Percentiles rank a stretch among this genome's conserved stretches.
These are phyloP conservation scores for Crithidia bombi DNA, from an alignment of 208 protist genomes.

Conservation along the genomic window DNA sequence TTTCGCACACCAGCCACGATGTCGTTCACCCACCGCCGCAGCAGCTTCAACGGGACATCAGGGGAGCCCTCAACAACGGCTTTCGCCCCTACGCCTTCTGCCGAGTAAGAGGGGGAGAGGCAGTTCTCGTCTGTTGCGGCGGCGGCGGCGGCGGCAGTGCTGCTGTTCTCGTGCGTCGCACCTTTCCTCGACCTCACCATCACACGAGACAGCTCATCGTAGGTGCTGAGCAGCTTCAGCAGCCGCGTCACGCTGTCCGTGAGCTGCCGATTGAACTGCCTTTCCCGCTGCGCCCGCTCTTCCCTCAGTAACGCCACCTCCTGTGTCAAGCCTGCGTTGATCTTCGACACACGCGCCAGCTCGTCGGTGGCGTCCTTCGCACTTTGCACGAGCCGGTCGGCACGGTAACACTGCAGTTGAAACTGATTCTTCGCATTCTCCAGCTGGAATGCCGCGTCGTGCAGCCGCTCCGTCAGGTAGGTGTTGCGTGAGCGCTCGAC, in stretches of 20 bases:
- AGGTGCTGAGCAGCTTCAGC: slow-evolving; percentile 43
- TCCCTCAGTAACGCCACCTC: slow-evolving; percentile 52
- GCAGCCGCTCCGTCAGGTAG: slow-evolving; percentile 85
- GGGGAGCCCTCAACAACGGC: too few species aligned
- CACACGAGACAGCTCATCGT: slow-evolving; percentile 28
- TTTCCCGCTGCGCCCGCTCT: slow-evolving; percentile 44
- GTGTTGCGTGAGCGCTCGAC: slow-evolving; percentile 70
- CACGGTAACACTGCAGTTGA: slow-evolving; percentile 88
- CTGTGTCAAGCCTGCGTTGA: slow-evolving; percentile 46
- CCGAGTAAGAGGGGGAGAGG: background rate
- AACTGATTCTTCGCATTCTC: slow-evolving; percentile 92
- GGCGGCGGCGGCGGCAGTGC: background rate
- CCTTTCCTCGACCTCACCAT: slow-evolving; percentile 25
- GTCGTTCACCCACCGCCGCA: slow-evolving; percentile 74
- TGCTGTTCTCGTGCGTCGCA: slow-evolving; percentile 13
- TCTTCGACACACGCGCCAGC: slow-evolving; percentile 30
- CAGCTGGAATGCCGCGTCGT: slow-evolving; percentile 81
- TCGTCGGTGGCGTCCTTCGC: slow-evolving; percentile 55
- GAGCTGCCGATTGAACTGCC: slow-evolving; percentile 59
- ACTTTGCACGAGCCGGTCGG: slow-evolving; percentile 69
- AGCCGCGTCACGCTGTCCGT: slow-evolving; percentile 28
- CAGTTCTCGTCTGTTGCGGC: background rate
- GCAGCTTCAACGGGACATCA: slow-evolving; percentile 20
- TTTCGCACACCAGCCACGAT: slow-evolving; percentile 32
- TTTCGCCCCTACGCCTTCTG: background rate